Base-by-base conservation (phyloP, 306 rosid species). In the Prunus kanzakura region DNA sequence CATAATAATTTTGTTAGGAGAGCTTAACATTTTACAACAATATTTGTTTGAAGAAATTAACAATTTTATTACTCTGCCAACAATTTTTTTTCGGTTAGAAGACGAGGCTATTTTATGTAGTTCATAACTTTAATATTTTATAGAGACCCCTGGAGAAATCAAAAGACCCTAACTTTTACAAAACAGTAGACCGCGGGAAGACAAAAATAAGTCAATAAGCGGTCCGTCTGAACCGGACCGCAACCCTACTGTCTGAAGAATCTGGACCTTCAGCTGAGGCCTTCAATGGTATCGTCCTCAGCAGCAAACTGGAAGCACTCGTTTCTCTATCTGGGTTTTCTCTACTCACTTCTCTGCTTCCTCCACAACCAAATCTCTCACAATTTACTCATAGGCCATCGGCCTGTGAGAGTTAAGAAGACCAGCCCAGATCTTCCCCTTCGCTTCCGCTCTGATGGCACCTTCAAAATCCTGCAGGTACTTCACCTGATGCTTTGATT, bases 391-490 rank as follows among this genome's bases (percentile, higher is more conserved):
- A 4, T 86, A 8, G 87, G 83, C 57, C 46, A 63, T 60, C 78
- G 83, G 82, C 76, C 84, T 0, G 79, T 85, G 22, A 87, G 87
- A 11, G 41, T 86, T 75, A 87, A 89, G 78, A 91, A 76, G 71
- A 58, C 27, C 64, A 71, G 23, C 52, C 38, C 97, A 18, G 74
- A 84, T 74, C 96, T 89, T n/a, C 97, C 97, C 54, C 91, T 95
- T 79, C 95, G 96, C 4, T 92, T 91, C 76, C 86, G 89, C 58
- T 85, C 89, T 51, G 93, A 90, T 58, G 96, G 96, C 1, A 83
- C 95, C 84, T 94, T 94, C 92, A 94, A 94, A 73, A 92, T 94
- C 73, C 97, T 94, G 20, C 97, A 94, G 90, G 96, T 90, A 3
- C 52, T 1, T 13, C 30, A 20, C 38, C 51, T 22, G 23, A 29